A percentile compares a stretch with the other conserved stretches of the same genome.
Conservation (phyloP, 75 land plant genomes). For the Picea sitchensis region DNA sequence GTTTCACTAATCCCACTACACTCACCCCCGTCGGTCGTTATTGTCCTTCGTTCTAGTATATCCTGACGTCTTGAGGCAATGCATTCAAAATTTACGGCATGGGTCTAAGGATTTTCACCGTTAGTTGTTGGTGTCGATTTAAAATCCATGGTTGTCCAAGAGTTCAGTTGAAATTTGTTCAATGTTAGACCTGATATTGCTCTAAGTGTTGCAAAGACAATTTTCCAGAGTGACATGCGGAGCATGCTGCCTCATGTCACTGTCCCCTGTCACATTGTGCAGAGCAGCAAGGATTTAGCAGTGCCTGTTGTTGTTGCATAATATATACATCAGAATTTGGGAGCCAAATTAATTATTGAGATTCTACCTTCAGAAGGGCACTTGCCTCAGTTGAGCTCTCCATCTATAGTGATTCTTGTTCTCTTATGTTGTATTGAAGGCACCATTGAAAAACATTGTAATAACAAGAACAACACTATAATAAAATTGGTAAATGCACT, state of each 20-base stretch:
- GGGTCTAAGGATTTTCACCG: slow-evolving; percentile 91
- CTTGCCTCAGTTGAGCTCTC: slow-evolving; percentile 85
- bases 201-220: slow-evolving; percentile 55
- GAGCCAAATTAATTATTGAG: slow-evolving; percentile 53
- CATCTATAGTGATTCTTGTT: slow-evolving; percentile 68
- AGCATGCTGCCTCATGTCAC: too few species aligned
- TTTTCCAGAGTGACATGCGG: too few species aligned
- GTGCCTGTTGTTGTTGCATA: slow-evolving; percentile 86
- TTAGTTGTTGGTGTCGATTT: slow-evolving; percentile 80
- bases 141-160: slow-evolving; percentile 57
- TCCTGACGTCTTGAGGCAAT: slow-evolving; percentile 59
- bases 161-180: too few species aligned
- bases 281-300: slow-evolving; percentile 83
- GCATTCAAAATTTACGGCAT: slow-evolving; percentile 83
- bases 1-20: too few species aligned
- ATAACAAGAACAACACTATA: too few species aligned
- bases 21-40: too few species aligned
- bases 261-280: slow-evolving; percentile 57
- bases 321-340: slow-evolving; percentile 39
- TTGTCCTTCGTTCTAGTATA: too few species aligned
- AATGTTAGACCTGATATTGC: slow-evolving; percentile 69
- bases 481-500: too few species aligned
- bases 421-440: slow-evolving; percentile 48
- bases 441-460: too few species aligned
- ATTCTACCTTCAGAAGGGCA: slow-evolving; percentile 81